Conservation (phyloP, 306 rosid genomes). For the Echinosophora koreensis region DNA sequence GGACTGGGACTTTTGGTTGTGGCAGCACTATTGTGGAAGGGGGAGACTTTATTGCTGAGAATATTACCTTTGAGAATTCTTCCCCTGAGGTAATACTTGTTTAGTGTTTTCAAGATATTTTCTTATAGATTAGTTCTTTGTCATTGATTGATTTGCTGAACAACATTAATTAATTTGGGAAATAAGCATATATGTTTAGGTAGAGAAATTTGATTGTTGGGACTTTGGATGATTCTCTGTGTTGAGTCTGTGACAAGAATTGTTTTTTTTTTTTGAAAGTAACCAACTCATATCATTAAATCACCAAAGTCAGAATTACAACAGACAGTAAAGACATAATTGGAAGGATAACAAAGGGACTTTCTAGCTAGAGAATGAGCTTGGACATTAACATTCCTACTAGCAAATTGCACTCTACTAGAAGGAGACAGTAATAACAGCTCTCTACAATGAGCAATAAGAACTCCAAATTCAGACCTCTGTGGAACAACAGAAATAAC, state of each 20-base stretch:
- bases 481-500: too few relatives aligned
- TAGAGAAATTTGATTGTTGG: neutral
- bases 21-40: constrained; percentile 91
- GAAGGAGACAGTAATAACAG: too few relatives aligned
- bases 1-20: constrained; percentile 93
- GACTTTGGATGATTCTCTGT: neutral
- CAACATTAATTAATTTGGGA: neutral
- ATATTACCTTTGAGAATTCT: constrained; percentile 89
- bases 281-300: too few relatives aligned
- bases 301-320: too few relatives aligned
- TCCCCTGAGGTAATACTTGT: constrained; percentile 69
- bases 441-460: too few relatives aligned
- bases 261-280: too few relatives aligned
- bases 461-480: too few relatives aligned
- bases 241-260: neutral
- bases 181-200: neutral
- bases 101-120: neutral
- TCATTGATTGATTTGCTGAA: constrained; percentile 15
- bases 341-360: too few relatives aligned
- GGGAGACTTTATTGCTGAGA: constrained; percentile 91
- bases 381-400: too few relatives aligned
- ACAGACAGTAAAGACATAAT: too few relatives aligned
- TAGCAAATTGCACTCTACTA: too few relatives aligned
- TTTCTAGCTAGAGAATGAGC: too few relatives aligned
- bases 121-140: neutral